phyloP scores from a whole-genome alignment of 768 basidiomycete genomes.

The Tephrocybe sp. region DNA sequence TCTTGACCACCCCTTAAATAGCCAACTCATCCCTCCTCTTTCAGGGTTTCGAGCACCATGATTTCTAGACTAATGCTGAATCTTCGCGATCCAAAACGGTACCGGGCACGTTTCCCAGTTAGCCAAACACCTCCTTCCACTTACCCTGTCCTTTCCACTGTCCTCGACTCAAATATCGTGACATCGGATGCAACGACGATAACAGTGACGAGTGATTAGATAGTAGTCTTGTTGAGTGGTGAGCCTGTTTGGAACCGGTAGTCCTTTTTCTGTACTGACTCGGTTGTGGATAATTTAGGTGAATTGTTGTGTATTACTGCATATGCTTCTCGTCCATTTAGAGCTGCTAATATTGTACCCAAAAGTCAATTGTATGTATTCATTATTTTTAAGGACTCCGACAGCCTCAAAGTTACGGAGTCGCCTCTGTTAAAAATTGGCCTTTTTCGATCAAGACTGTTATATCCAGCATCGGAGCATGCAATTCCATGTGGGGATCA shows the following conservation, averaged over 20 bases:
- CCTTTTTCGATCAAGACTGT: too few relatives aligned
- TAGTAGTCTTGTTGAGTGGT: too few relatives aligned
- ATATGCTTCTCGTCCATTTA: background rate
- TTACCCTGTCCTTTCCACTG: constrained; percentile 18
- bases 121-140: constrained; percentile 1
- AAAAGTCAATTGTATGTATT: background rate
- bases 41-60: constrained; percentile 29
- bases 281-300: background rate
- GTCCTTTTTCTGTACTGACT: too few relatives aligned
- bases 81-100: constrained; percentile 25
- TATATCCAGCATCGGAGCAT: too few relatives aligned
- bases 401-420: too few relatives aligned
- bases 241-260: too few relatives aligned
- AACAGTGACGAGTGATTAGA: background rate
- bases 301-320: background rate
- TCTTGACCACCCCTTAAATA: background rate
- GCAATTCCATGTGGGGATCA: too few relatives aligned
- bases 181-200: constrained; percentile 1
- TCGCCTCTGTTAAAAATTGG: too few relatives aligned
- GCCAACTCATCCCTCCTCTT: background rate
- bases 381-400: background rate
- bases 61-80: constrained; percentile 32
- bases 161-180: constrained; percentile 16
- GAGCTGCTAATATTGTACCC: background rate
- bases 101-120: background rate